These are phyloP conservation scores for Pycnococcus provasolii DNA, from an alignment of 139 green algal species.

Conservation along the genomic window DNA sequence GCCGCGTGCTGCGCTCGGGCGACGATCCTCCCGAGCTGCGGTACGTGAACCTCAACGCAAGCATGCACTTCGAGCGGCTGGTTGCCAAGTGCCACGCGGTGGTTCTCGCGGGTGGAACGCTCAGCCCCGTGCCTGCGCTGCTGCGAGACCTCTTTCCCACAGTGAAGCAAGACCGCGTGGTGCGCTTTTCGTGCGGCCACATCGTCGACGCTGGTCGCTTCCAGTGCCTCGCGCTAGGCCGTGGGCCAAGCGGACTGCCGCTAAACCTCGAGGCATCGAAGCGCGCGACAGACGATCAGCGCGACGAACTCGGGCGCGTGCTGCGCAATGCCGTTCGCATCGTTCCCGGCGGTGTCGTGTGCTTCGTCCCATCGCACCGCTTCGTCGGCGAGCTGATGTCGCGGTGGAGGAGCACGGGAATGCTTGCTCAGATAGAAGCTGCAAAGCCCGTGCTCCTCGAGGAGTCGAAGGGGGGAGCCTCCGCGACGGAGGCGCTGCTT, in stretches of 20 bases:
- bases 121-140: constrained; percentile 58
- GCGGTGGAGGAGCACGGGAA: constrained; percentile 47
- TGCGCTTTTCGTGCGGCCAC: constrained; percentile 74
- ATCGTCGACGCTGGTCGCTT: constrained; percentile 57
- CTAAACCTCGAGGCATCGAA: constrained; percentile 49
- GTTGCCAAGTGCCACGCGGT: constrained; percentile 48
- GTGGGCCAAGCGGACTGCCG: constrained; percentile 48
- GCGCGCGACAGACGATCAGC: constrained; percentile 1
- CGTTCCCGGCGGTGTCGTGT: constrained; percentile 67
- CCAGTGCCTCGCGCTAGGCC: constrained; percentile 45
- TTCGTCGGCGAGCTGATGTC: constrained; percentile 46
- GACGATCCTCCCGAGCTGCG: constrained; percentile 28
- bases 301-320: constrained; percentile 37
- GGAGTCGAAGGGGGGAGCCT: constrained; percentile 33
- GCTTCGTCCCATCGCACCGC: constrained; percentile 82
- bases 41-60: constrained; percentile 86
- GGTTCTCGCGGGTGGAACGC: constrained; percentile 80
- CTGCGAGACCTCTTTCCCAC: constrained; percentile 26
- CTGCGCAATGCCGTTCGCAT: constrained; percentile 38
- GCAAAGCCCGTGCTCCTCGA: constrained; percentile 59
- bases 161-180: constrained; percentile 24
- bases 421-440: constrained; percentile 36
- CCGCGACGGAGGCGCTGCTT: not conserved
- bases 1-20: constrained; percentile 59
- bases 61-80: constrained; percentile 52